Percentiles rank a stretch among this genome's conserved stretches.
Evolutionary conservation across 805 yeast genomes (phyloP).

Genomic region (Saccharomycopsis babjevae): DNA sequence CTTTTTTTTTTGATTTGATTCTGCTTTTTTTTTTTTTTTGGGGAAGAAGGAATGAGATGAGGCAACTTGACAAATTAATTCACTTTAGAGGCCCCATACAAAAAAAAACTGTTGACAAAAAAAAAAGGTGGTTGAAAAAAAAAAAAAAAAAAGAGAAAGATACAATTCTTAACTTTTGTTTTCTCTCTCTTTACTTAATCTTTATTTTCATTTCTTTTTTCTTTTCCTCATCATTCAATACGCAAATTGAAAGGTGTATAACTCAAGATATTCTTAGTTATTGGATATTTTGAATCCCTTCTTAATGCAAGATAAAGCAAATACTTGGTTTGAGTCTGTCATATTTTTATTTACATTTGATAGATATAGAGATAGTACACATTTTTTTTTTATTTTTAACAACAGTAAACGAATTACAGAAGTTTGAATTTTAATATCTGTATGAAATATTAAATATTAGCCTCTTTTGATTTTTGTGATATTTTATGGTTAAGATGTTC

Average conservation of each 20-base stretch:
- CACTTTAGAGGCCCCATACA: background rate
- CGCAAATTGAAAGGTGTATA: background rate
- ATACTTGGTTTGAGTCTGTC: slow-evolving; percentile 16
- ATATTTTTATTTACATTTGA: slow-evolving; percentile 1
- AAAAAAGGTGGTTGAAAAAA: background rate
- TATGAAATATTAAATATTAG: background rate
- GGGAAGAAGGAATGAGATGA: background rate
- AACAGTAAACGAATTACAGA: background rate
- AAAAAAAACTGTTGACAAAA: background rate
- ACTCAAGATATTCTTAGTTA: background rate
- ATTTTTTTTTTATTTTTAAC: background rate
- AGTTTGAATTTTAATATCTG: background rate
- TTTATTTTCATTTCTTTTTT: background rate
- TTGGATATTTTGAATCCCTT: slow-evolving; percentile 22
- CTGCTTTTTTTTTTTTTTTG: background rate
- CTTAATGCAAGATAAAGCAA: slow-evolving; percentile 2
- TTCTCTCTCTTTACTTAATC: background rate
- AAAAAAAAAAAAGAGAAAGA: background rate
- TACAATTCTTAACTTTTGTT: background rate
- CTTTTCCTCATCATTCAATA: slow-evolving; percentile 4
- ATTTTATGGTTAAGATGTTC: too few relatives aligned
- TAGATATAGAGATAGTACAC: slow-evolving; percentile 16
- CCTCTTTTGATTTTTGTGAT: too few relatives aligned
- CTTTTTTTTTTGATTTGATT: too few relatives aligned
- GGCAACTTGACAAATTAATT: background rate